Evolutionary conservation across 768 basidiomycete genomes (phyloP).

Genomic region (Suillus brevipes): DNA sequence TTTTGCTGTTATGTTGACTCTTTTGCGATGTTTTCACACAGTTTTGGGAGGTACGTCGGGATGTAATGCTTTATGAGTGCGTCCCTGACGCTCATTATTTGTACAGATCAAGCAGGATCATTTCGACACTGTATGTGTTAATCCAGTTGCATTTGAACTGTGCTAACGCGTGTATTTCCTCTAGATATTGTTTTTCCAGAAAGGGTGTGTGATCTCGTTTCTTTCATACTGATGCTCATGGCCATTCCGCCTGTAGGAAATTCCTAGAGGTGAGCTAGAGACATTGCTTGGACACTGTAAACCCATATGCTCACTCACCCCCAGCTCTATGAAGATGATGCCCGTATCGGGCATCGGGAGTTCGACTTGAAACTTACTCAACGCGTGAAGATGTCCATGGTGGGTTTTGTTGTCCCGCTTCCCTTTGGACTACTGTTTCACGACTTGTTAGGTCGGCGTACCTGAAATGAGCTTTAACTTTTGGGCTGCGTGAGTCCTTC

Average conservation of each 20-base stretch:
- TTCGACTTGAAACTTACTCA: constrained; percentile 93
- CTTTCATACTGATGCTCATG: constrained; percentile 3
- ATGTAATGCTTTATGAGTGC: background rate
- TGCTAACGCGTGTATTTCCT: constrained; percentile 1
- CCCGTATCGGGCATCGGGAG: constrained; percentile 86
- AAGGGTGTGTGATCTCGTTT: constrained; percentile 61
- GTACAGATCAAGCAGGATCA: constrained; percentile 93
- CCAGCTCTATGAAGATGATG: constrained; percentile 93
- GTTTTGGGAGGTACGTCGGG: constrained; percentile 69
- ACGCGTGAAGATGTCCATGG: constrained; percentile 99
- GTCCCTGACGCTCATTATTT: constrained; percentile 22
- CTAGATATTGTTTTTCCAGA: constrained; percentile 94
- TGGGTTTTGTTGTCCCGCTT: constrained; percentile 30
- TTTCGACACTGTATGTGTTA: constrained; percentile 75
- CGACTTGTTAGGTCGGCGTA: constrained; percentile 73
- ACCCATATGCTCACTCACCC: constrained; percentile 1
- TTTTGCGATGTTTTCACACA: constrained; percentile 28
- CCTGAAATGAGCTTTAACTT: constrained; percentile 93
- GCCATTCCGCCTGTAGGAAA: constrained; percentile 50
- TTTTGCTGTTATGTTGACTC: background rate
- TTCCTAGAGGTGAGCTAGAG: constrained; percentile 63
- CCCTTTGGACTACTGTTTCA: background rate
- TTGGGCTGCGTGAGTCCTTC: constrained; percentile 75
- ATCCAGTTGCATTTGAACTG: background rate
- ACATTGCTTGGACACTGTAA: background rate